A percentile compares a stretch with the other conserved stretches of the same genome.
Evolutionary conservation across 2,329 filamentous ascomycete genomes (phyloP).

Genomic region (Myriosclerotinia curreyana): DNA sequence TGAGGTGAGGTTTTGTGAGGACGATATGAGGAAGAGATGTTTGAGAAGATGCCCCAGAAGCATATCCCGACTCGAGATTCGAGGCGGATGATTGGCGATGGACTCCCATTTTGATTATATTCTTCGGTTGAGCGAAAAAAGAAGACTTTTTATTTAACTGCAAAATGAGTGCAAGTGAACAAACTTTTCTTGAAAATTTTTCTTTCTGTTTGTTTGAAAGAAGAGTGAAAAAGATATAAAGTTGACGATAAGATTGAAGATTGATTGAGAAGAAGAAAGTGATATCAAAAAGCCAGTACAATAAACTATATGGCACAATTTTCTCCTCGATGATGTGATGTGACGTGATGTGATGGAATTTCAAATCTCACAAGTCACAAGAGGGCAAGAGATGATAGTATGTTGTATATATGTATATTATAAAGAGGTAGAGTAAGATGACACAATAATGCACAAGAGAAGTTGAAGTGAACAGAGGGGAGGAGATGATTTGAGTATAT

Average conservation of each 20-base stretch:
- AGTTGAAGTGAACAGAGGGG: background rate
- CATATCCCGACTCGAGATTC: slow-evolving; percentile 80
- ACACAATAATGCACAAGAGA: background rate
- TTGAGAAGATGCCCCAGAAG: slow-evolving; percentile 58
- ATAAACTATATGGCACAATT: slow-evolving; percentile 20
- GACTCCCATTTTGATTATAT: slow-evolving; percentile 32
- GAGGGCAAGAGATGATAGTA: slow-evolving; percentile 1
- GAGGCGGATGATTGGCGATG: slow-evolving; percentile 34
- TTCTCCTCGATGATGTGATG: slow-evolving; percentile 18
- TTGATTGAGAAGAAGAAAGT: background rate
- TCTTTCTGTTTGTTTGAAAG: background rate
- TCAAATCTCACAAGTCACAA: background rate
- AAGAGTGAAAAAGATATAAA: background rate
- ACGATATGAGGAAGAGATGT: slow-evolving; percentile 69
- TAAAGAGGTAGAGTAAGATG: slow-evolving; percentile 2
- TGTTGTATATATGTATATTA: slow-evolving; percentile 8
- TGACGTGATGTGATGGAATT: slow-evolving; percentile 18
- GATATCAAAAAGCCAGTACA: background rate
- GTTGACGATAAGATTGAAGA: background rate
- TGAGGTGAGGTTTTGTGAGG: slow-evolving; percentile 83
- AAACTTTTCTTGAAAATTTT: background rate
- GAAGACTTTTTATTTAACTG: background rate
- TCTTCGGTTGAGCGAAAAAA: slow-evolving; percentile 7
- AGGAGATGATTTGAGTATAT: slow-evolving; percentile 17
- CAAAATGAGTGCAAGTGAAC: background rate